These are phyloP conservation scores for Trebouxiophyceae sp. DNA, from an alignment of 163 green algal genomes.

Conservation along the genomic window DNA sequence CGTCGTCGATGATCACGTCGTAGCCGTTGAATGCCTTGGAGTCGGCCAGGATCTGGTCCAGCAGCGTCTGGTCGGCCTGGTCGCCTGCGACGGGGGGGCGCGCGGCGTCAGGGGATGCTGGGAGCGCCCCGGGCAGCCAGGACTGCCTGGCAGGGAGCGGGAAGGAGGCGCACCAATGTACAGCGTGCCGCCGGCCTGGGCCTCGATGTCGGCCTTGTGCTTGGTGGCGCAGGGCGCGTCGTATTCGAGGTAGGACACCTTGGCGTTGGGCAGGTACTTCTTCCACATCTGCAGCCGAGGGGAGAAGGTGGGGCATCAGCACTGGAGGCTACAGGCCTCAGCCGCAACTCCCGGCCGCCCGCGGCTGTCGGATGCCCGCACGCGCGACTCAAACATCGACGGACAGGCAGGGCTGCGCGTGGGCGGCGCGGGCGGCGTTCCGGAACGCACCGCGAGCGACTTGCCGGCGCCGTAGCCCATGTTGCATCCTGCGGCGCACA, in stretches of 20 bases:
- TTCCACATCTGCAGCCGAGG: slow-evolving; percentile 7
- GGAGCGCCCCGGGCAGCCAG: no score
- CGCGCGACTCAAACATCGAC: no score
- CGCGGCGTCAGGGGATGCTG: no score
- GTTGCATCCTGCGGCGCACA: background rate
- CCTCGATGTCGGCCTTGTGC: slow-evolving; percentile 3
- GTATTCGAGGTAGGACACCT: slow-evolving; percentile 6
- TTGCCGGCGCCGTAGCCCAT: background rate
- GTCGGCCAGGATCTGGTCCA: slow-evolving; percentile 4
- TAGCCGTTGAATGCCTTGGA: slow-evolving; percentile 1
- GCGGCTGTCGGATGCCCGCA: no score
- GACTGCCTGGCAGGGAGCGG: no score
- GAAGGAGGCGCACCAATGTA: slow-evolving; percentile 1
- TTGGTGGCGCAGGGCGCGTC: slow-evolving; percentile 1
- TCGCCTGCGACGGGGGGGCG: background rate
- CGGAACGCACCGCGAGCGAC: background rate
- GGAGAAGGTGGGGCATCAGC: no score
- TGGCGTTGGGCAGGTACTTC: slow-evolving; percentile 4
- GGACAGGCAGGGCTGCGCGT: no score
- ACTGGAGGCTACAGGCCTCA: no score
- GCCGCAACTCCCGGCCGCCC: no score
- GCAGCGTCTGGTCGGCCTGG: slow-evolving; percentile 1
- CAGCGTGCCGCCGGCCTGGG: background rate
- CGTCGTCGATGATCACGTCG: slow-evolving; percentile 5
- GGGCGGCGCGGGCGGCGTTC: no score